Evolutionary conservation across 805 yeast species (phyloP).

Genomic region (Metschnikowia kunwiensis): DNA sequence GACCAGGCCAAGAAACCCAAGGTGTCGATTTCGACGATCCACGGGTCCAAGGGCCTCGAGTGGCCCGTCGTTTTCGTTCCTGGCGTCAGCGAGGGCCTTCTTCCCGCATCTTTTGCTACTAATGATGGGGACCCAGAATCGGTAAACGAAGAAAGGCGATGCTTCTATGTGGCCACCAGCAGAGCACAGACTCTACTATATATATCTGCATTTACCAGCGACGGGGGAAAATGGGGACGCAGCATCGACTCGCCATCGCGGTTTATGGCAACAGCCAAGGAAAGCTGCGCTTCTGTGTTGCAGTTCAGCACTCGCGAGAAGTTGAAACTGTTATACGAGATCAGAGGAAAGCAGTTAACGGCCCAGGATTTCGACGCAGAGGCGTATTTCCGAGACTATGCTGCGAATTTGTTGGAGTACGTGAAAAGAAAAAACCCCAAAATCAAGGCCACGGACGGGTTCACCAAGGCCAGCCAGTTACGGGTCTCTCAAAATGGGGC

Average conservation of each 20-base stretch:
- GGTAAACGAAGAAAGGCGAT: constrained; percentile 74
- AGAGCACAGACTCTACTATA: constrained; percentile 63
- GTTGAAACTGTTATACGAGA: constrained; percentile 20
- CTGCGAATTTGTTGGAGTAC: constrained; percentile 5
- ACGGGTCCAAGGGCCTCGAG: constrained; percentile 90
- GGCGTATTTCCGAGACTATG: constrained; percentile 3
- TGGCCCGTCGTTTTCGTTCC: constrained; percentile 93
- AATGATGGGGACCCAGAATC: constrained; percentile 23
- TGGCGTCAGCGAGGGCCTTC: constrained; percentile 59
- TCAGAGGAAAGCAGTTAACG: constrained; percentile 4
- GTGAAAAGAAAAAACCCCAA: constrained; percentile 9
- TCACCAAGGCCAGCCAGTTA: too few species aligned
- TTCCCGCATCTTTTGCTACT: constrained; percentile 58
- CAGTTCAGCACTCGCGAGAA: constrained; percentile 18
- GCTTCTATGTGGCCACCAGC: constrained; percentile 85
- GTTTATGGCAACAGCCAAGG: constrained; percentile 22
- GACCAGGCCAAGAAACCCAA: constrained; percentile 21
- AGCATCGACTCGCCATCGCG: constrained; percentile 26
- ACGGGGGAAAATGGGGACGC: constrained; percentile 18
- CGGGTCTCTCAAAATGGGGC: constrained; percentile 3
- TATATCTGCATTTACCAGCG: constrained; percentile 9
- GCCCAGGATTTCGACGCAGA: constrained; percentile 6
- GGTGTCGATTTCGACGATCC: constrained; percentile 71
- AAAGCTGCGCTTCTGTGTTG: constrained; percentile 13
- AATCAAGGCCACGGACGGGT: background rate